Evolutionary conservation across 495 filamentous ascomycete species (phyloP), one percentile per base, ranked within the genome.

Genomic region (Penicillium dipodomyicola): DNA sequence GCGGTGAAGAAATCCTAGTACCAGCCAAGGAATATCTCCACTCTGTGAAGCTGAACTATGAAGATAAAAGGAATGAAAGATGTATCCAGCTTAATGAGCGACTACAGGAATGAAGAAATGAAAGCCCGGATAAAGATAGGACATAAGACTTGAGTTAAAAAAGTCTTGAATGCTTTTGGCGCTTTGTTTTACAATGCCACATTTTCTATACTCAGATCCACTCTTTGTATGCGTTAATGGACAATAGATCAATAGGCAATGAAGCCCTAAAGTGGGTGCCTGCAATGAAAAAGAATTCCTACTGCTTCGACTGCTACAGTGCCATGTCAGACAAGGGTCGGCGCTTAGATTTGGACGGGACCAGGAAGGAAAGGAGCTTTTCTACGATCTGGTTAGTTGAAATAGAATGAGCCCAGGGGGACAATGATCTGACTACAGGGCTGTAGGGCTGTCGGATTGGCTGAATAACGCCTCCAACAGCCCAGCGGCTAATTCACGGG

Each of bases 281-380:
- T 46, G 17, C 17, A 48, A 19, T 5, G 46, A 33, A 33, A 32
- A 17, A 44, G 9, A 30, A 8, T 32, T 12, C 46, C 4, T 48
- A 10, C 9, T 48, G 17, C 9, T 8, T 8, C 37, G 20, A 41
- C 23, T 48, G 56, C 52, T 27, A 59, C 53, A 60, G 44, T 51
- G 48, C 56, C 52, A 56, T 57, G 58, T 54, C 57, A 54, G 48
- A 57, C 50, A 25, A 43, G 39, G 48, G 23, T 37, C 14, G 22
- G 37, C 37, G n/a, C 49, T 39, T 35, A 54, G n/a, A 5, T 8
- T 44, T 30, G 8, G 29, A 44, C 23, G 17, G 14, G 35, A 27
- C 19, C 2, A 15, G 22, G 22, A 22, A 22, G 10, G 1, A 40
- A 51, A 40, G 35, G 22, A 6, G 4, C 11, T 10, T 7, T n/a